Base-by-base conservation (phyloP, 331 rosid species). In the Stylosanthes scabra region DNA sequence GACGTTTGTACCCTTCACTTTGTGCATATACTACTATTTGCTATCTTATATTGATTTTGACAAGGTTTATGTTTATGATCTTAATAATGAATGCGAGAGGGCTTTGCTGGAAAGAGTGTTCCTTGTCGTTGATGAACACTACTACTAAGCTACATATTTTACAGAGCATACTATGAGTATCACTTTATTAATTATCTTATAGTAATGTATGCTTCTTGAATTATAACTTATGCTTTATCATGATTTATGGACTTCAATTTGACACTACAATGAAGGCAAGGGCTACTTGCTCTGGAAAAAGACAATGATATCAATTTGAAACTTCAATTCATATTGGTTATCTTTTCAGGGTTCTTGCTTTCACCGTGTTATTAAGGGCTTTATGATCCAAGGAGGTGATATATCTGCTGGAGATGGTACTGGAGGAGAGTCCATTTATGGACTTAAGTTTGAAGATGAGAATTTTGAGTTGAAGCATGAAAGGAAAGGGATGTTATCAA, bases 331-430 rank as follows among this genome's bases (percentile, higher is more conserved):
- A 13, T 13, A 49, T 13, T 34, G 16, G 27, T 54, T 58, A 3
- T 58, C 8, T 29, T 59, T 28, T 59, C 40, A 27, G 40, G 39
- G 14, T 59, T 59, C 40, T 59, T 34, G 80, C 68, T 91, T 93
- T 70, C 98, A 93, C 71, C 97, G 96, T 8, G 82, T 91, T 37
- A 70, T 91, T 69, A 93, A 91, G 63, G 97, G 98, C 11, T 93
- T 93, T 63, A 93, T 91, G 98, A 77, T 93, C 28, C 97, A 93
- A 85, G 93, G 98, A 9, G 98, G 98, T 11, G 97, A 93, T 65
- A 87, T 91, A 52, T 84, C 98, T 0, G 96, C 94, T 7, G 85
- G 92, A 6, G 83, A 93, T 44, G 98, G 98, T 6, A 86, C 92
- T 6, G 97, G 97, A 4, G 98, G 98, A 42, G 97, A 89, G 15